A percentile compares a stretch with the other conserved stretches of the same genome.
These are phyloP conservation scores for Zygosaccharomyces bailii DNA, from an alignment of 805 yeast species.

Conservation along the genomic window DNA sequence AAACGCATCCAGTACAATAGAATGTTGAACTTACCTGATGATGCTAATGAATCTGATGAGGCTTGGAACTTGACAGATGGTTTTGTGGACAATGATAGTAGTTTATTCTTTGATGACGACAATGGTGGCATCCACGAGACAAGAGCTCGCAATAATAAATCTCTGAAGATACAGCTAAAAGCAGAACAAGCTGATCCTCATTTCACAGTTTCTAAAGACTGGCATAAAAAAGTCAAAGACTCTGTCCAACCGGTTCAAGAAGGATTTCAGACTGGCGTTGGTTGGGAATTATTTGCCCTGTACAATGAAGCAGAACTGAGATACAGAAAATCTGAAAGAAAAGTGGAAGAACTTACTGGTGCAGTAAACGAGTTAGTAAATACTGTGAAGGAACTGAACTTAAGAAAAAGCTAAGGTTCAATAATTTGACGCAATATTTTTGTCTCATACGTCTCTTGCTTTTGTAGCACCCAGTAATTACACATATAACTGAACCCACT, in stretches of 20 bases:
- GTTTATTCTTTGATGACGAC: conserved; percentile 28
- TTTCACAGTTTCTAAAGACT: conserved; percentile 52
- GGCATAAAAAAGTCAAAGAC: conserved; percentile 48
- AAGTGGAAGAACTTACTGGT: conserved; percentile 18
- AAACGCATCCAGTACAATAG: conserved; percentile 71
- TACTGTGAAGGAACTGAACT: conserved; percentile 20
- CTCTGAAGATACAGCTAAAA: conserved; percentile 47
- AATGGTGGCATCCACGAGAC: conserved; percentile 33
- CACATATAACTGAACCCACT: conserved; percentile 51
- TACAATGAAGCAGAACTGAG: conserved; percentile 47
- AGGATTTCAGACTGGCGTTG: conserved; percentile 53
- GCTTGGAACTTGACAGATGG: conserved; percentile 88
- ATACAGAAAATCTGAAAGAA: conserved; percentile 14
- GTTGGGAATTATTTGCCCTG: conserved; percentile 61
- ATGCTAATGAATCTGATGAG: conserved; percentile 70
- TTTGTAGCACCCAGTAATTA: conserved; percentile 59
- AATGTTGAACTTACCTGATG: conserved; percentile 60
- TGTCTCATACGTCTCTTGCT: not conserved
- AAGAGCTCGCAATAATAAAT: conserved; percentile 32
- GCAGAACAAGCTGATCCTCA: conserved; percentile 71
- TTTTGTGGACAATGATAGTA: conserved; percentile 40
- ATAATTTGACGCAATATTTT: not conserved
- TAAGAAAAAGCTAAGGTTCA: conserved; percentile 9
- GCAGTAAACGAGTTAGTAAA: conserved; percentile 18
- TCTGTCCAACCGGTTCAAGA: conserved; percentile 55